Conservation (phyloP, 23 red algal genomes). For the Cyanidiococcus yangmingshanensis region DNA sequence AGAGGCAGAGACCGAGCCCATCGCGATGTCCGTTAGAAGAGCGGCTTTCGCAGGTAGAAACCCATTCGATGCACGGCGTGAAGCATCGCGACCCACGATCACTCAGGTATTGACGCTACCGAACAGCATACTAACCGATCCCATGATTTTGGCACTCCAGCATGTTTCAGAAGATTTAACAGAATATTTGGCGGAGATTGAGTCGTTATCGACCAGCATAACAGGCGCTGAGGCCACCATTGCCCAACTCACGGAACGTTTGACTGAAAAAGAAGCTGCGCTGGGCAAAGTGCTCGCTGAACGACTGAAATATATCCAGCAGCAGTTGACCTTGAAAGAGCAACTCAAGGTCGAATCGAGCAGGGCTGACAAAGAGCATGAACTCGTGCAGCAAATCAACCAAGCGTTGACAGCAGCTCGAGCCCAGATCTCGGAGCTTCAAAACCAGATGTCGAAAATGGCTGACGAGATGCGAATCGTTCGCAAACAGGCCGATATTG, state of each 20-base stretch:
- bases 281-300: conserved; percentile 72
- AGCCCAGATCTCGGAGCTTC: not conserved
- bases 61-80: too few relatives aligned
- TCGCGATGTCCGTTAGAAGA: too few relatives aligned
- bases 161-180: conserved; percentile 18
- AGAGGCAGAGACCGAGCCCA: too few relatives aligned
- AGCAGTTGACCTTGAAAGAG: conserved; percentile 68
- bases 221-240: conserved; percentile 57
- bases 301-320: conserved; percentile 56
- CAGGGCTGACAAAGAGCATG: conserved; percentile 4
- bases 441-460: not conserved
- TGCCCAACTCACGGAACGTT: conserved; percentile 32
- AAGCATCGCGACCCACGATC: too few relatives aligned
- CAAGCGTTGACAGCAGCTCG: not conserved
- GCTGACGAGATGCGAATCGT: not conserved
- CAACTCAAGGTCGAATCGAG: conserved; percentile 21
- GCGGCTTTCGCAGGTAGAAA: too few relatives aligned
- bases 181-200: conserved; percentile 73
- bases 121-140: not conserved
- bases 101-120: too few relatives aligned
- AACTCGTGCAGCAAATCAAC: conserved; percentile 9
- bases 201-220: conserved; percentile 57
- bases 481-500: not conserved
- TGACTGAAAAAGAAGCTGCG: conserved; percentile 70
- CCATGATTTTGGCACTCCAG: not conserved